Conservation (phyloP, 1,284 basidiomycete genomes). For the Trichosporon sp. region DNA sequence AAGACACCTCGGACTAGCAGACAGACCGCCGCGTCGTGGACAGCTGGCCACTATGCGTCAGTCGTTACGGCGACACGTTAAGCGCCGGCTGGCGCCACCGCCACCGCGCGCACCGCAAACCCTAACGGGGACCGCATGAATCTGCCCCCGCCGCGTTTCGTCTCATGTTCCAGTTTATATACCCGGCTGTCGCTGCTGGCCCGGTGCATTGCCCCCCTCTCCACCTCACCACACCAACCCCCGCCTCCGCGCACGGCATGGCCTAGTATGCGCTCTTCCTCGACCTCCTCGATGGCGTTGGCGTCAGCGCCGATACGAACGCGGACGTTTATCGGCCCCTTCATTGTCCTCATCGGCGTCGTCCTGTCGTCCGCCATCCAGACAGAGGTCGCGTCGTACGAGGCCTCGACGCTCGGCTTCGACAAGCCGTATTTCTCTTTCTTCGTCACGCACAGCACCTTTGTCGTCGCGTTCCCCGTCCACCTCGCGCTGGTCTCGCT, state of each 20-base stretch:
- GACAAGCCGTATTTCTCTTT: slow-evolving; percentile 49
- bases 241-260: slow-evolving; percentile 1
- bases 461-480: slow-evolving; percentile 42
- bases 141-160: background rate
- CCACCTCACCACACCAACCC: background rate
- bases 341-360: slow-evolving; percentile 39
- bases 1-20: background rate
- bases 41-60: no score
- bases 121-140: background rate
- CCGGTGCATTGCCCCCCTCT: background rate
- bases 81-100: background rate
- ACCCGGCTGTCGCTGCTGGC: background rate
- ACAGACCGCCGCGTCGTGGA: background rate
- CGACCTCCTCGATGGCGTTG: background rate
- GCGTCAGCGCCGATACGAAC: background rate
- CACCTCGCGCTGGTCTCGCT: slow-evolving; percentile 32
- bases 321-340: slow-evolving; percentile 27
- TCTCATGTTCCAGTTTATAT: background rate
- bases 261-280: background rate
- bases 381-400: slow-evolving; percentile 44
- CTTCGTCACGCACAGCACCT: slow-evolving; percentile 49
- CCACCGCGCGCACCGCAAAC: background rate
- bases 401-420: slow-evolving; percentile 29
- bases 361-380: slow-evolving; percentile 43
- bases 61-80: background rate